A percentile compares a stretch with the other conserved stretches of the same genome.
These are phyloP conservation scores for Protostelium mycophagum DNA, from an alignment of 78 protist species.

Conservation along the genomic window DNA sequence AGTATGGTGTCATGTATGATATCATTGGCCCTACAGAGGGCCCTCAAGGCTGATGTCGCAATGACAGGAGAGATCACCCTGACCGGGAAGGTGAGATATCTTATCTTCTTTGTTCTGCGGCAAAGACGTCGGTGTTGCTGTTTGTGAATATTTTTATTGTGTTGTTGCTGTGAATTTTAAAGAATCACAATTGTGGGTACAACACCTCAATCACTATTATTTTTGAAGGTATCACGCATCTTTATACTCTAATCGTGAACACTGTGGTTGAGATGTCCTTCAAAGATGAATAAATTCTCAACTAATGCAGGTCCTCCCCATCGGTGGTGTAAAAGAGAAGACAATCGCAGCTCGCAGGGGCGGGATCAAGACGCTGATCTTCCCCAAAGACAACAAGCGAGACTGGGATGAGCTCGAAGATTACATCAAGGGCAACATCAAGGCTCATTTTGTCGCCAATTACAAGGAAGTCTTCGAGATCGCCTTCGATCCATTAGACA, in stretches of 20 bases:
- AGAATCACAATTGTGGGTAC: too few relatives aligned
- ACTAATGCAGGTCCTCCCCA: slow-evolving; percentile 48
- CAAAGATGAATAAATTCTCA: neutral
- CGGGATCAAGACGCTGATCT: slow-evolving; percentile 54
- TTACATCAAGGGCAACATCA: slow-evolving; percentile 54
- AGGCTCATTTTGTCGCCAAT: slow-evolving; percentile 58
- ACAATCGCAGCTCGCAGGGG: slow-evolving; percentile 81
- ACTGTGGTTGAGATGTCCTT: neutral
- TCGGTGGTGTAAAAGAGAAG: slow-evolving; percentile 92
- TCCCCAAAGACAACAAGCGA: slow-evolving; percentile 79
- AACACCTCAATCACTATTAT: too few relatives aligned
- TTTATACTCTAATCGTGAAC: too few relatives aligned
- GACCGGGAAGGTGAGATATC: slow-evolving; percentile 72
- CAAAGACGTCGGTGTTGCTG: too few relatives aligned
- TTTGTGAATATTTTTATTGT: neutral
- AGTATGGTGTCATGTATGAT: slow-evolving; percentile 74
- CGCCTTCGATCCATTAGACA: slow-evolving; percentile 19
- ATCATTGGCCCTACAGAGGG: slow-evolving; percentile 69
- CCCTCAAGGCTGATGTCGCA: slow-evolving; percentile 54
- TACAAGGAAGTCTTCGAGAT: slow-evolving; percentile 73
- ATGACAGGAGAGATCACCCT: slow-evolving; percentile 93
- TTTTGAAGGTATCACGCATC: too few relatives aligned
- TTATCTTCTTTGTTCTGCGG: too few relatives aligned
- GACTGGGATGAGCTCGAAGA: slow-evolving; percentile 79
- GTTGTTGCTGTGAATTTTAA: too few relatives aligned